phyloP scores from a whole-genome alignment of 345 rosid genomes.

The Brassica juncea region DNA sequence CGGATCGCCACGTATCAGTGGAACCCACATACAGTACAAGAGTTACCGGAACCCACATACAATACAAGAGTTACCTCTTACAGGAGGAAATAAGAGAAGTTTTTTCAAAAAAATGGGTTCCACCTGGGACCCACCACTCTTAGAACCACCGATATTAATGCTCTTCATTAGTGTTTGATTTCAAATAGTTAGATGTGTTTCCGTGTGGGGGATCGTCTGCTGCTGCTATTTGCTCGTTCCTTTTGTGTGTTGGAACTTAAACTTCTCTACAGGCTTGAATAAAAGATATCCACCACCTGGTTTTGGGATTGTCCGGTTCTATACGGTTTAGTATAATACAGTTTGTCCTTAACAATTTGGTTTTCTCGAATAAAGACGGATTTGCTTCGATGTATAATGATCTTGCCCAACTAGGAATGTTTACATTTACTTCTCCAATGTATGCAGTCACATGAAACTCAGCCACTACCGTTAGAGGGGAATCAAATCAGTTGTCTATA shows the following conservation, averaged over 20 bases:
- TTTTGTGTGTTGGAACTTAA: conserved; percentile 2
- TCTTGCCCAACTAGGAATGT: neutral
- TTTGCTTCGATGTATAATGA: neutral
- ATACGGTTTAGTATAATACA: conserved; percentile 1
- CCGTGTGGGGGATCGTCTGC: conserved; percentile 4
- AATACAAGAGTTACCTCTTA: no score
- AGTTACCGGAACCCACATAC: no score
- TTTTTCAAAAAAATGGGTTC: no score
- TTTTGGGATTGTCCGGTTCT: neutral
- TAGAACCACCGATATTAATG: no score
- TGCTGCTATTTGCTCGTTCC: conserved; percentile 6
- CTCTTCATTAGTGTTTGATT: neutral
- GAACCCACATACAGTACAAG: no score
- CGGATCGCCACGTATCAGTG: no score
- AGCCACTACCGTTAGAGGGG: conserved; percentile 6
- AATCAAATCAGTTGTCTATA: conserved; percentile 11
- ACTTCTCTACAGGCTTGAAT: neutral
- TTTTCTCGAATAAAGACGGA: neutral
- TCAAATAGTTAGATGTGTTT: conserved; percentile 9
- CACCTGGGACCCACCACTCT: no score
- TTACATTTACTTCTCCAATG: neutral
- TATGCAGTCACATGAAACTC: conserved; percentile 33
- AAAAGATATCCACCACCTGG: neutral
- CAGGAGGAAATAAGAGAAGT: no score
- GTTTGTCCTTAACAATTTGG: neutral